Conservation (phyloP, 495 filamentous ascomycete genomes). For the Penicillium bialowiezense region DNA sequence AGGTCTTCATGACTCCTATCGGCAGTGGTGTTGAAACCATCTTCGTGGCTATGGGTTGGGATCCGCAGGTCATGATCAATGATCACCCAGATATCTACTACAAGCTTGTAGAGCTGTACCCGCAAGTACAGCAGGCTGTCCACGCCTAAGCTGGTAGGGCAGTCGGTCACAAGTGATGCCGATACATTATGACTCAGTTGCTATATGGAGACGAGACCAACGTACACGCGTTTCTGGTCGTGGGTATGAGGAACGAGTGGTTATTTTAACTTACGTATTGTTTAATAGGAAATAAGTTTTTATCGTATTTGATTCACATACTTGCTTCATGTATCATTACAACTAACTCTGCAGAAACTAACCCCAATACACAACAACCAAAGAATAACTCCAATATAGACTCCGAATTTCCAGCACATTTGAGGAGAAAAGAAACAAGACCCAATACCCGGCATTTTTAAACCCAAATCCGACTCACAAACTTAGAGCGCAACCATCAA, state of each 20-base stretch:
- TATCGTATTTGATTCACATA: not conserved
- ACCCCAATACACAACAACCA: not conserved
- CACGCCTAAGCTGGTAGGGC: slow-evolving; percentile 42
- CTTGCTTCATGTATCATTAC: slow-evolving; percentile 19
- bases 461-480: not conserved
- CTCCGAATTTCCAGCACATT: not conserved
- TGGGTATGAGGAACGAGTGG: not conserved
- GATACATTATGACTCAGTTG: not conserved
- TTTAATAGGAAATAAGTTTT: not conserved
- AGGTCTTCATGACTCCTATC: slow-evolving; percentile 82
- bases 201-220: not conserved
- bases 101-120: slow-evolving; percentile 74
- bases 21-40: slow-evolving; percentile 66
- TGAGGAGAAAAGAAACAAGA: slow-evolving; percentile 1
- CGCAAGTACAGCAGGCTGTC: slow-evolving; percentile 72
- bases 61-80: slow-evolving; percentile 78
- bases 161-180: not conserved
- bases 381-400: slow-evolving; percentile 6
- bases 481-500: slow-evolving; percentile 26
- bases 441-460: no score
- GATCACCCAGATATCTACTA: slow-evolving; percentile 80
- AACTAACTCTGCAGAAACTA: slow-evolving; percentile 2
- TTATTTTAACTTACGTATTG: not conserved
- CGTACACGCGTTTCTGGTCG: not conserved
- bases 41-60: slow-evolving; percentile 86